A percentile compares a stretch with the other conserved stretches of the same genome.
These are phyloP conservation scores for Colletotrichum chrysophilum DNA, from an alignment of 2,329 filamentous ascomycete genomes.

Conservation along the genomic window DNA sequence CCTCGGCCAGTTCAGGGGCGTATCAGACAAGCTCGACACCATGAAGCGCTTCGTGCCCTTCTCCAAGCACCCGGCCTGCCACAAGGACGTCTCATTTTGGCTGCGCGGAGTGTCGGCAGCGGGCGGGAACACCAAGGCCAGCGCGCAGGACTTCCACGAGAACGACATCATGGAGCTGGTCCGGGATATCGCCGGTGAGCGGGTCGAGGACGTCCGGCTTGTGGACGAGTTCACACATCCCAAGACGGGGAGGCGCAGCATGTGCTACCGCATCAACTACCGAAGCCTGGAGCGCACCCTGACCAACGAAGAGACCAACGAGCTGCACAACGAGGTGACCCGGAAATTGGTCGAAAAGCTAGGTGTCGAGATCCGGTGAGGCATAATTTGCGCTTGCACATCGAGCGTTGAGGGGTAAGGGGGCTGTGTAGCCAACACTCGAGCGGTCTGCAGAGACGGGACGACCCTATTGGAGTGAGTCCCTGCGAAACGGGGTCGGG, in stretches of 20 bases:
- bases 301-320: constrained; percentile 81
- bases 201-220: constrained; percentile 85
- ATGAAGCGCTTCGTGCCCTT: constrained; percentile 80
- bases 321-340: constrained; percentile 73
- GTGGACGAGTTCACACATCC: constrained; percentile 90
- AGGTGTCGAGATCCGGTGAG: constrained; percentile 75
- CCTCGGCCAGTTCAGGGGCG: constrained; percentile 78
- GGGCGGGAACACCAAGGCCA: constrained; percentile 48
- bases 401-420: constrained; percentile 15
- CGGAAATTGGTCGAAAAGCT: constrained; percentile 70
- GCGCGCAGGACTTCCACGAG: constrained; percentile 73
- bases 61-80: constrained; percentile 87
- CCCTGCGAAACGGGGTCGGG: background rate
- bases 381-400: background rate
- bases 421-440: constrained; percentile 15
- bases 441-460: constrained; percentile 2
- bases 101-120: constrained; percentile 57
- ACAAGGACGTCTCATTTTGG: constrained; percentile 97
- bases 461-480: background rate
- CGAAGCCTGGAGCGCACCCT: constrained; percentile 89
- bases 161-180: constrained; percentile 98
- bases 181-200: constrained; percentile 79
- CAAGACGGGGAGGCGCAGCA: constrained; percentile 79
- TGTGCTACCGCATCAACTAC: constrained; percentile 95
- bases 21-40: constrained; percentile 53